These are phyloP conservation scores for Cutaneotrichosporon sp. DNA, from an alignment of 1,284 basidiomycete species.

Conservation along the genomic window DNA sequence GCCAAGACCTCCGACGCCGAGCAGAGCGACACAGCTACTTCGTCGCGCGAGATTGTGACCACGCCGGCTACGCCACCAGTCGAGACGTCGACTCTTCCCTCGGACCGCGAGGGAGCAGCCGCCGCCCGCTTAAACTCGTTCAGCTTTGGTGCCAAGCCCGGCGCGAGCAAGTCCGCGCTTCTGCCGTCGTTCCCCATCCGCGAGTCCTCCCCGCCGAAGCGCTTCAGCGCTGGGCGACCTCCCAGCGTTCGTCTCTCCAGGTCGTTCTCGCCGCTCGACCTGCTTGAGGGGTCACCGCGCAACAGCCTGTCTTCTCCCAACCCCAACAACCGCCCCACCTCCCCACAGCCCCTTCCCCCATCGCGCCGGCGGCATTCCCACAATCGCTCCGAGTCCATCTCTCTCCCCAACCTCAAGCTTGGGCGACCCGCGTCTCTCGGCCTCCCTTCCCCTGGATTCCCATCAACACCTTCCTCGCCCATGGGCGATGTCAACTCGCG, in stretches of 20 bases:
- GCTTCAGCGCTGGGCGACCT: slow-evolving; percentile 13
- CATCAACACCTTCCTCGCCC: slow-evolving; percentile 40
- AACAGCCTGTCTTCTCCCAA: slow-evolving; percentile 15
- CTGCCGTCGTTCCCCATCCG: slow-evolving; percentile 19
- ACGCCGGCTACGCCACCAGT: slow-evolving; percentile 39
- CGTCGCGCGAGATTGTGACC: slow-evolving; percentile 33
- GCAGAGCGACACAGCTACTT: slow-evolving; percentile 8
- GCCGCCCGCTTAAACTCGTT: slow-evolving; percentile 38
- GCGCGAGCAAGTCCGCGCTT: slow-evolving; percentile 15
- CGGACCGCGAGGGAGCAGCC: slow-evolving; percentile 23
- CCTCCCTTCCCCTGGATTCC: slow-evolving; percentile 36
- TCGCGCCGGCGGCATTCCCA: slow-evolving; percentile 43
- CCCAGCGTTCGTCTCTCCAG: slow-evolving; percentile 13
- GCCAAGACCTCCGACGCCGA: slow-evolving; percentile 12
- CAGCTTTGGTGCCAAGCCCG: slow-evolving; percentile 42
- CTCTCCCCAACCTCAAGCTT: slow-evolving; percentile 47
- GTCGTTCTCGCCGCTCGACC: slow-evolving; percentile 10
- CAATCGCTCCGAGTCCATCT: slow-evolving; percentile 51
- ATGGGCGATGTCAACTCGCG: slow-evolving; percentile 21
- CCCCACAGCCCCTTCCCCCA: slow-evolving; percentile 8
- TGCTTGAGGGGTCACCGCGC: neutral
- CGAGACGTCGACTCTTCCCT: slow-evolving; percentile 9
- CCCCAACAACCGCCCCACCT: slow-evolving; percentile 27
- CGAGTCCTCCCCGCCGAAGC: slow-evolving; percentile 10
- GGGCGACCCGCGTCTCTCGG: slow-evolving; percentile 41